Conservation (phyloP, 164 flowering plant genomes). For the Magnolia officinalis region DNA sequence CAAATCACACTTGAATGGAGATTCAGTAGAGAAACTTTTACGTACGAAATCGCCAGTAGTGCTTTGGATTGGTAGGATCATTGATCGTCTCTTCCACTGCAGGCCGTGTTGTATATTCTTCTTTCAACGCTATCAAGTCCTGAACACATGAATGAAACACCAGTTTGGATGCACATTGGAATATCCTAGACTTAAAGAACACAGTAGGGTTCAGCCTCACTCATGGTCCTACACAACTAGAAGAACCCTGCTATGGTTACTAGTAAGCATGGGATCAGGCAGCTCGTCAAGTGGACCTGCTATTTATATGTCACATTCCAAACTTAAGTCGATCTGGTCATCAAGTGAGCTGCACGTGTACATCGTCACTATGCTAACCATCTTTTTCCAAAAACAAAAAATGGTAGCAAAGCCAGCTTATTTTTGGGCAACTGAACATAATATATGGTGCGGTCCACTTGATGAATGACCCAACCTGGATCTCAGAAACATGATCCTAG, state of each 20-base stretch:
- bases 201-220: not conserved
- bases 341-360: too few species aligned
- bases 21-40: not conserved
- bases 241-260: too few species aligned
- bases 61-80: conserved; percentile 96
- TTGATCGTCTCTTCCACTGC: conserved; percentile 92
- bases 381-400: too few species aligned
- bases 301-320: too few species aligned
- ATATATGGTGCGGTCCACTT: too few species aligned
- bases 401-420: too few species aligned
- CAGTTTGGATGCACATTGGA: not conserved
- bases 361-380: too few species aligned
- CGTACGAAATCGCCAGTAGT: conserved; percentile 98
- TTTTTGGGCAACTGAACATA: not conserved
- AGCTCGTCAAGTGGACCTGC: too few species aligned
- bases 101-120: conserved; percentile 81
- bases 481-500: not conserved
- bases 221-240: not conserved
- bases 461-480: too few species aligned
- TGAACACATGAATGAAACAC: conserved; percentile 18
- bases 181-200: not conserved
- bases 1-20: conserved; percentile 2
- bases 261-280: too few species aligned
- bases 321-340: too few species aligned
- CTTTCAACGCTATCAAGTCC: conserved; percentile 87